Percentiles rank a stretch among this genome's conserved stretches.
Evolutionary conservation across 2,329 filamentous ascomycete genomes (phyloP).

Genomic region (Ascochyta fabae): DNA sequence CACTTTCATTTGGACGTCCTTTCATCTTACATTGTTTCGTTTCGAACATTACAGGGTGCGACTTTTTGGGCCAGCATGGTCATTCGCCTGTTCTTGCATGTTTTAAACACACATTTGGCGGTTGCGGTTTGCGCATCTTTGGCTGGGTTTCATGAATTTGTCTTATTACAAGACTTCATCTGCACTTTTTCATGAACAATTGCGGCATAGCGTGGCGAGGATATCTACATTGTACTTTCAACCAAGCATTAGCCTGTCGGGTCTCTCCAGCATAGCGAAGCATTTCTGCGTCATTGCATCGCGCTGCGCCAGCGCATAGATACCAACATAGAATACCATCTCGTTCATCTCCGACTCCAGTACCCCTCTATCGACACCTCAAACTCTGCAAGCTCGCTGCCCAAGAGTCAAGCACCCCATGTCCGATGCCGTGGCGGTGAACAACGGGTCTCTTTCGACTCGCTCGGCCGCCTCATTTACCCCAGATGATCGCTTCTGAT

Average conservation of each 20-base stretch:
- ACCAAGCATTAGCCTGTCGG: constrained; percentile 21
- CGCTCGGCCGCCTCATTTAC: constrained; percentile 32
- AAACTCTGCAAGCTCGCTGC: constrained; percentile 18
- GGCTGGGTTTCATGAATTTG: constrained; percentile 1
- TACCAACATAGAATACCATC: constrained; percentile 22
- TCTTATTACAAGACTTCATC: constrained; percentile 9
- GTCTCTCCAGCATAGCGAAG: constrained; percentile 21
- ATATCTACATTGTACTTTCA: constrained; percentile 25
- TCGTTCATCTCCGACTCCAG: constrained; percentile 23
- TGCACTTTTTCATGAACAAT: constrained; percentile 18
- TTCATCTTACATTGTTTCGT: constrained; percentile 27
- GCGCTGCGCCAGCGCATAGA: constrained; percentile 21
- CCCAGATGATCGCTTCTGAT: constrained; percentile 30
- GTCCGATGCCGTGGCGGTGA: constrained; percentile 36
- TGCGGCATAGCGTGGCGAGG: constrained; percentile 35
- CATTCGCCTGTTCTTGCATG: constrained; percentile 28
- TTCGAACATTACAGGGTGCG: constrained; percentile 40
- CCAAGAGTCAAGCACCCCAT: constrained; percentile 30
- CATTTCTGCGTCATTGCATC: constrained; percentile 27
- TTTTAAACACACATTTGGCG: constrained; percentile 34
- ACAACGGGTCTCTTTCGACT: constrained; percentile 22
- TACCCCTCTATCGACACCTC: constrained; percentile 22
- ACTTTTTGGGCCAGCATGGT: constrained; percentile 26
- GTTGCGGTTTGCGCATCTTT: constrained; percentile 32
- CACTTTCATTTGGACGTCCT: constrained; percentile 26